Evolutionary conservation across 495 filamentous ascomycete species (phyloP).

Genomic region (Usnea hakonensis): DNA sequence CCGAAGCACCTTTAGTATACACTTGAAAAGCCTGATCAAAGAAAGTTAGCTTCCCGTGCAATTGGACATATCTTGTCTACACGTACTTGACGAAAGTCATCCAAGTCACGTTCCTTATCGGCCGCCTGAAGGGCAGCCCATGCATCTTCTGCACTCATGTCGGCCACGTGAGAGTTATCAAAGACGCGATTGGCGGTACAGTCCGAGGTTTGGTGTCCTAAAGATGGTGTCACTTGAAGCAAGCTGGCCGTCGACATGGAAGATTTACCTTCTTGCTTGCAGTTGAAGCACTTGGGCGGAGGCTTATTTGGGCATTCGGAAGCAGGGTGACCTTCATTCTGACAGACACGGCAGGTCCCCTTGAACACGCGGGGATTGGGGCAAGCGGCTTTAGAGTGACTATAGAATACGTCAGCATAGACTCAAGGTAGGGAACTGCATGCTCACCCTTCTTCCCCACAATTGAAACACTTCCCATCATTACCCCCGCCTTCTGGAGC

Average conservation of each 20-base stretch:
- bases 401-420: constrained; percentile 18
- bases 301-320: constrained; percentile 63
- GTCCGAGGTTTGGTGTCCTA: constrained; percentile 57
- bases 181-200: constrained; percentile 67
- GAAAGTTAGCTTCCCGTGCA: constrained; percentile 17
- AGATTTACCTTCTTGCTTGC: constrained; percentile 56
- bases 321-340: constrained; percentile 63
- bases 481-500: constrained; percentile 38
- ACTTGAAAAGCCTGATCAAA: constrained; percentile 47
- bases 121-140: constrained; percentile 63
- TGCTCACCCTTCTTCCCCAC: constrained; percentile 60
- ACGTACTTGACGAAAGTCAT: constrained; percentile 62
- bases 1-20: constrained; percentile 66
- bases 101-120: constrained; percentile 56
- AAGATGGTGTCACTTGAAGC: constrained; percentile 1
- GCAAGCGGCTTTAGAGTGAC: constrained; percentile 61
- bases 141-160: constrained; percentile 54
- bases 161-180: constrained; percentile 51
- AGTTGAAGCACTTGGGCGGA: constrained; percentile 64
- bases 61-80: neutral
- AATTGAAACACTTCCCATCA: constrained; percentile 64
- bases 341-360: constrained; percentile 64
- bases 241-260: neutral
- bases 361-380: constrained; percentile 58
- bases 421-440: neutral